phyloP scores from a whole-genome alignment of 78 protist genomes.

The Emiliania huxleyi region DNA sequence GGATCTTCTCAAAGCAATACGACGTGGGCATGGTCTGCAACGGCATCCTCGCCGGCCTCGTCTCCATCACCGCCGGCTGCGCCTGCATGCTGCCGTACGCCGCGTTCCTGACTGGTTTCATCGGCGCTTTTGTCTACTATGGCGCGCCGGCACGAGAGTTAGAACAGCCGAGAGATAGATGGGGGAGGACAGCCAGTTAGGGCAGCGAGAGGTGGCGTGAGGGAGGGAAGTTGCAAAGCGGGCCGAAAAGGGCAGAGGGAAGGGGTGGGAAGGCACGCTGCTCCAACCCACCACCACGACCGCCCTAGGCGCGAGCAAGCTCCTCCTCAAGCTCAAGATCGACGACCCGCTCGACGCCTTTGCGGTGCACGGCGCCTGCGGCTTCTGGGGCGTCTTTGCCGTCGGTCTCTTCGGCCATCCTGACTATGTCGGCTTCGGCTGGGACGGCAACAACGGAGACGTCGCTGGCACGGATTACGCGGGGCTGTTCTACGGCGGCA shows the following conservation, averaged over 20 bases:
- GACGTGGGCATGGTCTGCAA: slow-evolving; percentile 12
- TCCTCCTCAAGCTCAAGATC: slow-evolving; percentile 22
- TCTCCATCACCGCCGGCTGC: slow-evolving; percentile 44
- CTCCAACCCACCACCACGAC: too few species aligned
- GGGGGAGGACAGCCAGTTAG: too few species aligned
- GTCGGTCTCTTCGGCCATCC: slow-evolving; percentile 12
- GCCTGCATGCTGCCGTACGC: slow-evolving; percentile 24
- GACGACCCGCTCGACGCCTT: slow-evolving; percentile 63
- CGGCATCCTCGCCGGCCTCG: slow-evolving; percentile 57
- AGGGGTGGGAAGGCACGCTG: too few species aligned
- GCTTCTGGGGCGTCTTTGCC: slow-evolving; percentile 43
- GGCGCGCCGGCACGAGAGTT: too few species aligned
- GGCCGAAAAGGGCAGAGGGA: too few species aligned
- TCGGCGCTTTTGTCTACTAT: slow-evolving; percentile 16
- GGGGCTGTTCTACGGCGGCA: neutral
- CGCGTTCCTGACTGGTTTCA: slow-evolving; percentile 32
- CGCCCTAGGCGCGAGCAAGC: neutral
- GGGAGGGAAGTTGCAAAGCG: too few species aligned
- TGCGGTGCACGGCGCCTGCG: slow-evolving; percentile 59
- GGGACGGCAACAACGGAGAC: too few species aligned
- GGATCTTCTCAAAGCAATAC: neutral
- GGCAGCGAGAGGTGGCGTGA: too few species aligned
- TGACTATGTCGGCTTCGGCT: neutral
- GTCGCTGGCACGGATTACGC: neutral
- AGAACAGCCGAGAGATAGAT: too few species aligned